These are phyloP conservation scores for Trichoderma simmonsii DNA, from an alignment of 2,329 filamentous ascomycete species.

Conservation along the genomic window DNA sequence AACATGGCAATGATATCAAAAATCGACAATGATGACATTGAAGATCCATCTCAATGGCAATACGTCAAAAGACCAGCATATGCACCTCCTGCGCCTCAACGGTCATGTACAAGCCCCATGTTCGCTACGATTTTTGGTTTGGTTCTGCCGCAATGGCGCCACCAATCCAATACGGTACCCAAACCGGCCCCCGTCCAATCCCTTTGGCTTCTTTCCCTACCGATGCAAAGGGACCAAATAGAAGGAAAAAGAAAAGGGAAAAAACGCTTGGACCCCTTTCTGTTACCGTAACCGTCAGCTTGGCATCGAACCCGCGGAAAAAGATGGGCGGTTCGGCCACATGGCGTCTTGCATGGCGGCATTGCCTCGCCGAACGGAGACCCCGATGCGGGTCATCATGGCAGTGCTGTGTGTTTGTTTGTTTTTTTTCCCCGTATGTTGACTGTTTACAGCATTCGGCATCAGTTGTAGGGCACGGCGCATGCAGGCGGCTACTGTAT, in stretches of 20 bases:
- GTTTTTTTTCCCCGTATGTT: background rate
- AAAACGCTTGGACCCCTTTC: background rate
- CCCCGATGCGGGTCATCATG: constrained; percentile 20
- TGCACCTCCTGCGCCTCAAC: constrained; percentile 9
- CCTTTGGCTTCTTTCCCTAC: background rate
- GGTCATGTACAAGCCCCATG: background rate
- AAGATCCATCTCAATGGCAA: background rate
- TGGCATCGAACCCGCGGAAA: constrained; percentile 6
- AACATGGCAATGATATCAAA: background rate
- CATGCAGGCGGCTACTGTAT: background rate
- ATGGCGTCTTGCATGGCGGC: constrained; percentile 8
- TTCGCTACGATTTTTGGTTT: background rate
- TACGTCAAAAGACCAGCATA: background rate
- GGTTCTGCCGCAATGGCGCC: constrained; percentile 3
- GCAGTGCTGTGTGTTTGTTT: constrained; percentile 7
- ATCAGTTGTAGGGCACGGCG: background rate
- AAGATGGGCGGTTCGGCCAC: background rate
- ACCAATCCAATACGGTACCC: background rate
- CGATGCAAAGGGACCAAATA: background rate
- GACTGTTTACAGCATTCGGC: background rate
- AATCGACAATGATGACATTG: background rate
- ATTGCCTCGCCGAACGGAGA: constrained; percentile 14
- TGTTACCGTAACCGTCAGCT: background rate
- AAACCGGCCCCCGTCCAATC: background rate
- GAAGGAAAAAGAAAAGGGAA: background rate